Conservation (phyloP, 1,284 basidiomycete genomes). For the Cutaneotrichosporon dermatis region DNA sequence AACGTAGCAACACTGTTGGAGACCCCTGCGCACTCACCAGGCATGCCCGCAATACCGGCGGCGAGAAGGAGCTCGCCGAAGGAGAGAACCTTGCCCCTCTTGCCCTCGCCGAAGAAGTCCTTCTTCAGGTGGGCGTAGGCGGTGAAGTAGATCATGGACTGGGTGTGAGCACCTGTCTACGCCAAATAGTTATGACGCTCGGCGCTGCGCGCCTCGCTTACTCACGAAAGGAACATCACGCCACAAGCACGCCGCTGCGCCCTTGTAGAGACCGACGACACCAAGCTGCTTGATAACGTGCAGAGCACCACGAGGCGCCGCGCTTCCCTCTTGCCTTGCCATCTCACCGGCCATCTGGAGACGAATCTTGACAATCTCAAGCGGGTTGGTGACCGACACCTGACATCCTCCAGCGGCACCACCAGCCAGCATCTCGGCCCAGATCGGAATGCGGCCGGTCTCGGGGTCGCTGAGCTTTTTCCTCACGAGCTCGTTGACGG, state of each 20-base stretch:
- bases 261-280: constrained; percentile 82
- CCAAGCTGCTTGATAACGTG: constrained; percentile 93
- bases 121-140: constrained; percentile 55
- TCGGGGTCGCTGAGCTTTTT: constrained; percentile 82
- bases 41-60: constrained; percentile 69
- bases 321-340: constrained; percentile 66
- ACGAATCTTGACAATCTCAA: constrained; percentile 83
- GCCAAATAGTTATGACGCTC: neutral
- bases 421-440: constrained; percentile 87
- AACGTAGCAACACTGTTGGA: too few relatives aligned
- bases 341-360: constrained; percentile 87
- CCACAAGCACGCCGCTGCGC: constrained; percentile 42
- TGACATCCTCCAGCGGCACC: constrained; percentile 93
- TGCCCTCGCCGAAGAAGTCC: constrained; percentile 93
- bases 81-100: constrained; percentile 84
- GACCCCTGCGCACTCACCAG: constrained; percentile 36
- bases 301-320: constrained; percentile 72
- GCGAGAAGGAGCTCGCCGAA: constrained; percentile 80
- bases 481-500: constrained; percentile 90
- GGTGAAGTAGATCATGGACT: constrained; percentile 54
- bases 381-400: constrained; percentile 95
- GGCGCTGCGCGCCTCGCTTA: neutral
- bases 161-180: neutral
- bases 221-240: constrained; percentile 78
- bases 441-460: constrained; percentile 81